These are phyloP conservation scores for Seiridium unicorne DNA, from an alignment of 2,329 filamentous ascomycete species.

Conservation along the genomic window DNA sequence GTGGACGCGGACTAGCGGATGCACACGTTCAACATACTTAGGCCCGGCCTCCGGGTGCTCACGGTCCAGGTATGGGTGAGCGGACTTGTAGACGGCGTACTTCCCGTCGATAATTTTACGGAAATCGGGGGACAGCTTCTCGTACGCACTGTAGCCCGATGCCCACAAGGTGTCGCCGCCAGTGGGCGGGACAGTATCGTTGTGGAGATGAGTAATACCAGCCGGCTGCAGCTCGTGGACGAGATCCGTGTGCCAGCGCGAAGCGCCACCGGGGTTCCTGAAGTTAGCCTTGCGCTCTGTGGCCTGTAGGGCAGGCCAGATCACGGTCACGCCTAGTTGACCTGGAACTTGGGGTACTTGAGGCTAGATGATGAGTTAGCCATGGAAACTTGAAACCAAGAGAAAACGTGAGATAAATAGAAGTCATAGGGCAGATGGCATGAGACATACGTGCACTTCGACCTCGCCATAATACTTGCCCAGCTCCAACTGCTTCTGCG, in stretches of 20 bases:
- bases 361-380: conserved; percentile 41
- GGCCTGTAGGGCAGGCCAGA: conserved; percentile 68
- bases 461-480: conserved; percentile 64
- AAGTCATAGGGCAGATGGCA: too few species aligned
- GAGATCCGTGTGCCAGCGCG: conserved; percentile 68
- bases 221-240: conserved; percentile 71
- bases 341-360: conserved; percentile 72
- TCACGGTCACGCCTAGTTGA: conserved; percentile 61
- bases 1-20: conserved; percentile 69
- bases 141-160: conserved; percentile 68
- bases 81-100: conserved; percentile 62
- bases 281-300: conserved; percentile 61
- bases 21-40: conserved; percentile 63
- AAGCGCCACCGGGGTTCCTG: conserved; percentile 65
- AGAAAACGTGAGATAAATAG: background rate
- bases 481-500: conserved; percentile 61
- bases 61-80: conserved; percentile 67
- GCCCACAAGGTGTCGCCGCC: conserved; percentile 76
- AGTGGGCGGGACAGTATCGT: conserved; percentile 62
- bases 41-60: conserved; percentile 60
- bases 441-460: conserved; percentile 61
- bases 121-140: conserved; percentile 70
- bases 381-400: background rate
- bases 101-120: conserved; percentile 68
- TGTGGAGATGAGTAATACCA: conserved; percentile 68